Evolutionary conservation across 306 rosid genomes (phyloP), one percentile per base, ranked within the genome.

Genomic region (Quercus parvula): DNA sequence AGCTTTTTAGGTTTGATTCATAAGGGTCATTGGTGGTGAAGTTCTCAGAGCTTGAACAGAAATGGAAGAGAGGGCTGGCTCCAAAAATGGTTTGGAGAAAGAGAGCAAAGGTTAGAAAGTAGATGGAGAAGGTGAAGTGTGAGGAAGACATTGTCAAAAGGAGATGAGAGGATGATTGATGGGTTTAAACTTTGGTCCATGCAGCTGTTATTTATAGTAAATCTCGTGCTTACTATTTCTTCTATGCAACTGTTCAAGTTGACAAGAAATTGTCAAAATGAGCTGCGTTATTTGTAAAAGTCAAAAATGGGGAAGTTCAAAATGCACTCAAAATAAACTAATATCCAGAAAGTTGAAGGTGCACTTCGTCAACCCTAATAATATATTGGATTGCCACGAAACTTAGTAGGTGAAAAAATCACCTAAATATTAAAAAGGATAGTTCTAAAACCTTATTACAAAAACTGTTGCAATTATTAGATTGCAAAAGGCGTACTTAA

Each of bases 21-120:
- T 73, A 73, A 1, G 46, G 76, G 24, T 28, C 76, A 25, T 73
- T 73, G 63, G 44, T 14, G n/a, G 76, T 52, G 76, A 54, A 73
- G 44, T 73, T 73, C 38, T 25, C 61, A 18, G 76, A 73, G 28
- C 25, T 51, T 4, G 31, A 49, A 73, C 76, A 73, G 24, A 66
- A 18, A 31, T 66, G 71, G 49, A 6, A 31, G 24, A 17, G 71
- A 66, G 71, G 22, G 71, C 71, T 18, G 24, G 49, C 71, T 31
- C 46, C 71, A 6, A 14, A 30, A 66, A 66, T 31, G 49, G 49
- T 66, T 66, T 66, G 71, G 46, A 66, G 71, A 31, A 66, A 17
- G 49, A 31, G 41, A 6, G 49, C 70, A 63, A 27, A 63, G 30
- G 70, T 63, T 24, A 25, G 68, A 6, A 25, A 15, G 35, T 25